phyloP scores from a whole-genome alignment of 1,284 basidiomycete species.

The Butyriboletus appendiculatus region DNA sequence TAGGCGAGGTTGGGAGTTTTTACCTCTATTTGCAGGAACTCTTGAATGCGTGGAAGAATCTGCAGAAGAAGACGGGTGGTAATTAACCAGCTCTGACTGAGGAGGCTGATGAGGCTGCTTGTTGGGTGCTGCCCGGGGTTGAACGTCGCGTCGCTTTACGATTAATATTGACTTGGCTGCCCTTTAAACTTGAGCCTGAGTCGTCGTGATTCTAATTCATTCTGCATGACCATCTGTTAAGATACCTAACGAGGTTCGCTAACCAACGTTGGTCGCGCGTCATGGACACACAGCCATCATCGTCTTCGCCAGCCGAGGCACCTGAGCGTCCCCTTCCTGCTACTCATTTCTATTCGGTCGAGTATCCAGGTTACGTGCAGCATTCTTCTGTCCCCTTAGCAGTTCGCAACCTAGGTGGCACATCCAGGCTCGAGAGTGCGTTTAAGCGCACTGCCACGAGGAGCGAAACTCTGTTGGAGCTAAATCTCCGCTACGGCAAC shows the following conservation, averaged over 20 bases:
- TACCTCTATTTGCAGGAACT: slow-evolving; percentile 28
- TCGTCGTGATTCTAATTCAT: not conserved
- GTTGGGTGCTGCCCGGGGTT: not conserved
- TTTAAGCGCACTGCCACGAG: slow-evolving; percentile 67
- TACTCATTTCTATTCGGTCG: slow-evolving; percentile 74
- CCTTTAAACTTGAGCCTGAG: not conserved
- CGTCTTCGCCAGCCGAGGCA: slow-evolving; percentile 33
- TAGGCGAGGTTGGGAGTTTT: slow-evolving; percentile 1
- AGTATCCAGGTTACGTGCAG: slow-evolving; percentile 87
- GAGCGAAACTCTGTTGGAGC: slow-evolving; percentile 66
- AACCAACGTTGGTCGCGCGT: not conserved
- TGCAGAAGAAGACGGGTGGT: slow-evolving; percentile 33
- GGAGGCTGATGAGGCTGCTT: not conserved
- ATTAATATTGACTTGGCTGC: not conserved
- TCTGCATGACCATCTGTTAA: not conserved
- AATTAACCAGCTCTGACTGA: slow-evolving; percentile 4
- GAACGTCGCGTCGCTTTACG: not conserved
- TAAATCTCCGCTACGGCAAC: slow-evolving; percentile 70
- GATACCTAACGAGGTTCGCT: slow-evolving; percentile 5
- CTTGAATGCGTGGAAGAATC: slow-evolving; percentile 36
- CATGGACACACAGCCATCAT: slow-evolving; percentile 18
- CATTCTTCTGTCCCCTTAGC: slow-evolving; percentile 62
- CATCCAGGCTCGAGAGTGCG: slow-evolving; percentile 66
- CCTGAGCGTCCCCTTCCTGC: slow-evolving; percentile 55
- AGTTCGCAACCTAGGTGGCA: slow-evolving; percentile 67